phyloP scores from a whole-genome alignment of 352 stramenopile genomes.

The Bremia lactucae region DNA sequence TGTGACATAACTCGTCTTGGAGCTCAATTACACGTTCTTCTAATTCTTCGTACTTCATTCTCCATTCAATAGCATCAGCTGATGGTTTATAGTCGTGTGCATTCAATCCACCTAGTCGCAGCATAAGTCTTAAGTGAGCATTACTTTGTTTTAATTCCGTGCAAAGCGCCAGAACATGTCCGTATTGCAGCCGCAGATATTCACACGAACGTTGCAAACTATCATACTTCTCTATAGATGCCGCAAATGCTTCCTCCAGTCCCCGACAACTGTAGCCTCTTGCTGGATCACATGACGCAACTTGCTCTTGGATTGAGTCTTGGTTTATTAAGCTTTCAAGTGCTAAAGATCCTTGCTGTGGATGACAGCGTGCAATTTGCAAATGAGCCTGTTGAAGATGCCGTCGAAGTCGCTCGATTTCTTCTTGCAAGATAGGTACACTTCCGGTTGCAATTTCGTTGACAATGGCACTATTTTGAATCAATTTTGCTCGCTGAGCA shows the following conservation, averaged over 20 bases:
- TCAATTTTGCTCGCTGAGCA: conserved; percentile 74
- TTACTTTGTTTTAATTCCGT: conserved; percentile 47
- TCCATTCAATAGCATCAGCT: conserved; percentile 69
- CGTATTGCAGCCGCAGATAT: conserved; percentile 40
- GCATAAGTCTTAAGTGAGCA: conserved; percentile 45
- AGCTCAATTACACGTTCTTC: conserved; percentile 46
- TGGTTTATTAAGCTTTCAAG: conserved; percentile 7
- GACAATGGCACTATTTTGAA: conserved; percentile 76
- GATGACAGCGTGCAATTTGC: conserved; percentile 17
- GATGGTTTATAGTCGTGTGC: conserved; percentile 46
- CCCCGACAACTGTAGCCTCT: conserved; percentile 41
- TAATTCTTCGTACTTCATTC: conserved; percentile 75
- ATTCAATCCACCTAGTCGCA: conserved; percentile 28
- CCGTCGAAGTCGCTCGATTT: conserved; percentile 45
- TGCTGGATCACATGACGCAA: conserved; percentile 20
- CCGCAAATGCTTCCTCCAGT: conserved; percentile 50
- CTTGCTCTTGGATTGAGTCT: conserved; percentile 5
- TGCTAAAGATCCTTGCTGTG: conserved; percentile 3
- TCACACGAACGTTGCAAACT: conserved; percentile 42
- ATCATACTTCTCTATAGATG: conserved; percentile 48
- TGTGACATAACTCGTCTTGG: conserved; percentile 33
- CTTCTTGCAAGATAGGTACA: conserved; percentile 53
- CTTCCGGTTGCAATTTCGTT: conserved; percentile 74
- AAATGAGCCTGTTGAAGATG: conserved; percentile 47
- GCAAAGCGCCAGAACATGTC: conserved; percentile 41